Evolutionary conservation across 2,329 filamentous ascomycete genomes (phyloP).

Genomic region (Talaromyces sp.): DNA sequence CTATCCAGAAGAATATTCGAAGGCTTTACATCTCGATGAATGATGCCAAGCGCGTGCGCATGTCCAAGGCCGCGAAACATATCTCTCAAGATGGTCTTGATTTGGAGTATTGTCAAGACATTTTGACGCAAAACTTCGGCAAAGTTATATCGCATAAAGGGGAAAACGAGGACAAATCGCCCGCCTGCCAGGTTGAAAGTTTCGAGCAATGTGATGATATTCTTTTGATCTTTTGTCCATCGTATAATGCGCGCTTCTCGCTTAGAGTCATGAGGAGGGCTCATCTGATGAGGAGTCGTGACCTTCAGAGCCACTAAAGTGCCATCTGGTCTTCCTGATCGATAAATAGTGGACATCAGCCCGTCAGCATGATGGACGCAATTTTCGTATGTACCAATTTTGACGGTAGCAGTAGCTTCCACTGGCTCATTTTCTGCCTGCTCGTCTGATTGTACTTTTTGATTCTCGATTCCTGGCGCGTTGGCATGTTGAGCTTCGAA

Average conservation of each 20-base stretch:
- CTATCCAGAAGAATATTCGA: slow-evolving; percentile 77
- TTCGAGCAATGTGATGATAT: slow-evolving; percentile 67
- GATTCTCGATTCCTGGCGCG: slow-evolving; percentile 27
- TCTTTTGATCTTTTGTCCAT: slow-evolving; percentile 54
- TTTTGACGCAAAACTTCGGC: slow-evolving; percentile 60
- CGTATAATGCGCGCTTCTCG: slow-evolving; percentile 76
- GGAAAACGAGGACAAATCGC: slow-evolving; percentile 77
- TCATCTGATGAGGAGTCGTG: slow-evolving; percentile 69
- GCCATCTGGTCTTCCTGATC: slow-evolving; percentile 50
- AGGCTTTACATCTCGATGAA: slow-evolving; percentile 93
- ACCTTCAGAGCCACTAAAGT: slow-evolving; percentile 74
- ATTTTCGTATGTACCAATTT: slow-evolving; percentile 57
- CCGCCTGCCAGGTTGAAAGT: slow-evolving; percentile 69
- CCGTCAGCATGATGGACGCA: slow-evolving; percentile 63
- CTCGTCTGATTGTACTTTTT: slow-evolving; percentile 25
- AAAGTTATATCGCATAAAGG: slow-evolving; percentile 75
- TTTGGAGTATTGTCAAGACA: slow-evolving; percentile 43
- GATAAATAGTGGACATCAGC: slow-evolving; percentile 80
- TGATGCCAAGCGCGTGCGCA: slow-evolving; percentile 72
- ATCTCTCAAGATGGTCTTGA: slow-evolving; percentile 58
- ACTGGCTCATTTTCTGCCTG: slow-evolving; percentile 27
- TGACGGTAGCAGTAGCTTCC: slow-evolving; percentile 31
- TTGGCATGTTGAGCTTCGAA: slow-evolving; percentile 28
- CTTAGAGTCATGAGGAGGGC: slow-evolving; percentile 77
- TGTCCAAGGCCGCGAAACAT: slow-evolving; percentile 69